phyloP scores from a whole-genome alignment of 352 stramenopile species.

The Phytopythium ostracodes region DNA sequence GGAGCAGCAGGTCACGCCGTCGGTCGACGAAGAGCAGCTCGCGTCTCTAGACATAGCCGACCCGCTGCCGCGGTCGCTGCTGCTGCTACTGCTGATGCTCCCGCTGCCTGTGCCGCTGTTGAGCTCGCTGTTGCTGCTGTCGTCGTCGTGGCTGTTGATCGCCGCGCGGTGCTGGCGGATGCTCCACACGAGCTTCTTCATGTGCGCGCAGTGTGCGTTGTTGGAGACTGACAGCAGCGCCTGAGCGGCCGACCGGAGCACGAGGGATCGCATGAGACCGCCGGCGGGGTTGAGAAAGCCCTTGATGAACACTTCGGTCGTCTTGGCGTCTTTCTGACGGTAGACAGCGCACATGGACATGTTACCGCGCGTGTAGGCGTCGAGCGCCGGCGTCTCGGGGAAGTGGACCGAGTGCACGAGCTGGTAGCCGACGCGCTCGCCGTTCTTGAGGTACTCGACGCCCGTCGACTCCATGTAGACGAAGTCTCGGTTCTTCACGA shows the following conservation, averaged over 20 bases:
- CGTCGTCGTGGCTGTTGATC: neutral
- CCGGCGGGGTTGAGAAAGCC: constrained; percentile 29
- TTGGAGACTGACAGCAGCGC: constrained; percentile 22
- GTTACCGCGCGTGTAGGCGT: constrained; percentile 19
- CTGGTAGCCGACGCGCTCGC: constrained; percentile 55
- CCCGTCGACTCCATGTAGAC: constrained; percentile 50
- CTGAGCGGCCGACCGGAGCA: constrained; percentile 25
- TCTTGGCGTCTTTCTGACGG: constrained; percentile 22
- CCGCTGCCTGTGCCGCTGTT: constrained; percentile 11
- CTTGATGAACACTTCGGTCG: constrained; percentile 30
- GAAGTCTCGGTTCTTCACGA: constrained; percentile 48
- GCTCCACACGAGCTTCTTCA: constrained; percentile 40
- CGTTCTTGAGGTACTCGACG: constrained; percentile 34
- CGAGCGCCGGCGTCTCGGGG: constrained; percentile 17
- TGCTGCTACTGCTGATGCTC: constrained; percentile 11
- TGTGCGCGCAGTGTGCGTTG: constrained; percentile 30
- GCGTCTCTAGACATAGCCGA: neutral
- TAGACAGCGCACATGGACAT: constrained; percentile 34
- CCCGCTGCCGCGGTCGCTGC: constrained; percentile 6
- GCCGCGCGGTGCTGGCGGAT: constrained; percentile 18
- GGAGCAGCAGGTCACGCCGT: neutral
- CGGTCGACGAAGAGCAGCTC: neutral
- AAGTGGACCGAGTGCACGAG: constrained; percentile 59
- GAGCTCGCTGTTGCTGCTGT: constrained; percentile 1
- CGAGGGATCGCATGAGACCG: constrained; percentile 28